Conservation (phyloP, 1,284 basidiomycete species). For the Gomphus sp. region DNA sequence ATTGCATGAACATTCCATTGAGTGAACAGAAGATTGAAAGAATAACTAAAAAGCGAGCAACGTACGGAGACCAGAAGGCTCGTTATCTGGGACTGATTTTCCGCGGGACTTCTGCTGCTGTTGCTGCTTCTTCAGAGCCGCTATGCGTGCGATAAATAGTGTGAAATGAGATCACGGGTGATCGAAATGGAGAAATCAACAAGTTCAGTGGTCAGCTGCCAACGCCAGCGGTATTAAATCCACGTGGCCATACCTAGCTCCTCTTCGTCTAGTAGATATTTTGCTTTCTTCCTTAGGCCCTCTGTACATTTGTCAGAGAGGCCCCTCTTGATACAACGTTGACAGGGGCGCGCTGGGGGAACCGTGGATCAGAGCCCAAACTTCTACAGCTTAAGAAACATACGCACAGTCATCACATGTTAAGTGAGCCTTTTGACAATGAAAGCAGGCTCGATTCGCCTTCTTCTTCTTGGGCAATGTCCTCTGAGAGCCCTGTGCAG, state of each 20-base stretch:
- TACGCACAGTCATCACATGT: conserved; percentile 92
- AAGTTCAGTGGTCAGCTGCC: not conserved
- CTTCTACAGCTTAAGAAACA: conserved; percentile 2
- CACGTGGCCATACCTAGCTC: conserved; percentile 64
- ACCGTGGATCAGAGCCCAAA: conserved; percentile 13
- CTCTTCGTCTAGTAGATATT: conserved; percentile 89
- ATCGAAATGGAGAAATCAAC: not conserved
- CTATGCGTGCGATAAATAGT: not conserved
- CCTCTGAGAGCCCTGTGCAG: conserved; percentile 19
- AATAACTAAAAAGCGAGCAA: not conserved
- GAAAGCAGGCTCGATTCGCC: conserved; percentile 85
- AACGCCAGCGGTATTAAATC: not conserved
- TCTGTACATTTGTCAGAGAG: conserved; percentile 86
- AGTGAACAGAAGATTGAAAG: not conserved
- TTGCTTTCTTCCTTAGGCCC: conserved; percentile 95
- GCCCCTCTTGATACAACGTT: conserved; percentile 90
- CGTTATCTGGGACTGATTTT: not conserved
- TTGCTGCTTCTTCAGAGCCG: conserved; percentile 12
- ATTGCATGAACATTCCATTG: not conserved
- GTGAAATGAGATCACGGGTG: not conserved
- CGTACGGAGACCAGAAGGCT: not conserved
- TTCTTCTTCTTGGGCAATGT: conserved; percentile 82
- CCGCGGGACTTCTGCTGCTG: conserved; percentile 14
- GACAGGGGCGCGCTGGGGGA: conserved; percentile 80
- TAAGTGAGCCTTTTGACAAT: conserved; percentile 93